Evolutionary conservation across 1,139 yeast species (phyloP).

Genomic region (Kodamaea plutei): DNA sequence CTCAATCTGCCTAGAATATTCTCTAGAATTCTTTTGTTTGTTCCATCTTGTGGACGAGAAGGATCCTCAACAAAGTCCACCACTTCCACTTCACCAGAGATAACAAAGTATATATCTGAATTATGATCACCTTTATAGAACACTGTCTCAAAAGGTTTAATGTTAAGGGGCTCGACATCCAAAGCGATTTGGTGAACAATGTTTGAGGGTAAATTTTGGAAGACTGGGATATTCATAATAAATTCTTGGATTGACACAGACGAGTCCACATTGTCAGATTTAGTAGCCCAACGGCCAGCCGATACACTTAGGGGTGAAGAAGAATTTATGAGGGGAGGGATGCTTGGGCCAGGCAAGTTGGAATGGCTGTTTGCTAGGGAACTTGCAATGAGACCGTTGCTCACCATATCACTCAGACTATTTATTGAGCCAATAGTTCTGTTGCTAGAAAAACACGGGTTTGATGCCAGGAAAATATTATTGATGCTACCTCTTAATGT

Average conservation of each 20-base stretch:
- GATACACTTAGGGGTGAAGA: conserved; percentile 8
- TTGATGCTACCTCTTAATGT: conserved; percentile 6
- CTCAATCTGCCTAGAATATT: conserved; percentile 54
- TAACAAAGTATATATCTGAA: conserved; percentile 61
- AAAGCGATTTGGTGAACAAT: conserved; percentile 62
- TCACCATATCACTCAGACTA: conserved; percentile 4
- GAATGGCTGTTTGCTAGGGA: conserved; percentile 14
- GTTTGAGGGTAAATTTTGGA: conserved; percentile 51
- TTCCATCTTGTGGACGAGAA: conserved; percentile 2
- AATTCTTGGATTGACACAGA: conserved; percentile 56
- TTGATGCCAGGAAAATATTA: not conserved
- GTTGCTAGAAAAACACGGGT: not conserved
- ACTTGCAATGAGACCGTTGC: conserved; percentile 14
- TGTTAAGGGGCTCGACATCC: conserved; percentile 53
- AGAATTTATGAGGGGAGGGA: conserved; percentile 8
- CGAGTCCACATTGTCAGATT: conserved; percentile 45
- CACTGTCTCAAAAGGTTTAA: conserved; percentile 55
- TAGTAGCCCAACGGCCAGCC: conserved; percentile 5
- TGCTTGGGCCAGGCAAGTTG: conserved; percentile 16
- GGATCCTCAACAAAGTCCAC: conserved; percentile 35
- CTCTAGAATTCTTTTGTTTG: conserved; percentile 20
- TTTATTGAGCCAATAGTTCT: not conserved
- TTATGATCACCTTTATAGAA: conserved; percentile 58
- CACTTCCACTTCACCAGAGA: conserved; percentile 69
- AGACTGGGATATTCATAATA: conserved; percentile 54